Conservation (phyloP, 768 basidiomycete species). For the Termitomyces sp. region DNA sequence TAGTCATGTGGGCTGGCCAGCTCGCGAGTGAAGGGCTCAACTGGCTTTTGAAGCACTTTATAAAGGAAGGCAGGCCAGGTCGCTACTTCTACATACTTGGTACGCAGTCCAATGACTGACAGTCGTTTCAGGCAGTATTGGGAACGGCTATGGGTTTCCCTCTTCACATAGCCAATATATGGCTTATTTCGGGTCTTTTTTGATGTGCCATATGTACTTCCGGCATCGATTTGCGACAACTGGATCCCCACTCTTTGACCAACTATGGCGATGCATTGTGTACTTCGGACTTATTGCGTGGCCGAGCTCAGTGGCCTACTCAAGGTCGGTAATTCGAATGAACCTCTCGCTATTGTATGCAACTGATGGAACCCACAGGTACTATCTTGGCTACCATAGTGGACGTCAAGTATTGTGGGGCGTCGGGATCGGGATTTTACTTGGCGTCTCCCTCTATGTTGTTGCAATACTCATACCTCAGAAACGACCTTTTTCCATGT, state of each 20-base stretch:
- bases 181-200: slow-evolving; percentile 80
- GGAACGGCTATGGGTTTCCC: slow-evolving; percentile 80
- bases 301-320: slow-evolving; percentile 71
- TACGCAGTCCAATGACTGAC: neutral
- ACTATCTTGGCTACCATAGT: slow-evolving; percentile 70
- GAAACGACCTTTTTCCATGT: slow-evolving; percentile 43
- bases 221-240: slow-evolving; percentile 60
- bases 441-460: slow-evolving; percentile 52
- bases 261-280: slow-evolving; percentile 38
- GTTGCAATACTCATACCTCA: slow-evolving; percentile 55
- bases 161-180: slow-evolving; percentile 90
- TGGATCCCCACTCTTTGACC: slow-evolving; percentile 47
- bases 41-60: slow-evolving; percentile 55
- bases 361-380: slow-evolving; percentile 32
- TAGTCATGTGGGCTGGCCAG: slow-evolving; percentile 84
- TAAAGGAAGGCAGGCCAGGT: slow-evolving; percentile 75
- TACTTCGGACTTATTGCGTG: slow-evolving; percentile 49
- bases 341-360: neutral
- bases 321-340: slow-evolving; percentile 42
- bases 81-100: slow-evolving; percentile 13
- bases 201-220: slow-evolving; percentile 67
- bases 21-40: slow-evolving; percentile 67
- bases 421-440: slow-evolving; percentile 50
- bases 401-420: slow-evolving; percentile 74
- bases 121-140: slow-evolving; percentile 39